Base-by-base conservation (phyloP, 2,329 filamentous ascomycete genomes). In the Kalmusia sp. region DNA sequence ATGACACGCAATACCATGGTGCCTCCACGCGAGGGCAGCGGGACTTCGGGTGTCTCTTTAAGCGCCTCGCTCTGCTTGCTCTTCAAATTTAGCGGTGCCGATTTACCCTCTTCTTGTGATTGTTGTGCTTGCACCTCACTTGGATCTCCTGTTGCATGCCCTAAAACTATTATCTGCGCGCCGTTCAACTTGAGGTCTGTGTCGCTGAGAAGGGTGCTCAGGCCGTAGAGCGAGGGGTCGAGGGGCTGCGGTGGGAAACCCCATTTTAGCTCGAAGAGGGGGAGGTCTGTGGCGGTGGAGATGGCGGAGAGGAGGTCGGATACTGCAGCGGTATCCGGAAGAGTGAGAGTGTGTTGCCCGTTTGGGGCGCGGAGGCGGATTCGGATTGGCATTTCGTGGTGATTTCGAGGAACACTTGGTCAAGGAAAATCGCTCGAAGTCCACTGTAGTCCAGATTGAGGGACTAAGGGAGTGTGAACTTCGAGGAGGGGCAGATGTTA, bases 1-100 rank as follows among this genome's bases (percentile, higher is more conserved):
- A 98, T 97, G 45, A 98, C 91, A 12, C 93, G 88, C 15, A 97
- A 83, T 7, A 96, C 89, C 15, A 84, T 73, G 1, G 80, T 83
- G 40, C 84, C 84, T 27, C 77, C 77, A 43, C 84, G 81, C 24
- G 81, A 77, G 6, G 84, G 80, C 0, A 87, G 78, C 0, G 81
- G 76, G 1, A 89, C 74, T 63, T 88, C 85, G 0, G 87, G 87
- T 1, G 86, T 84, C 58, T 89, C 86, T 39, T 80, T 78, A 34
- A 83, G 78, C 21, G 76, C 61, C 4, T 77, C 69, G 17, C 74
- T 73, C 25, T 72, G 57, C 52, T 79, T 82, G 37, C 77, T 72
- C 31, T 79, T 71, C 1, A 81, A 70, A 1, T 70, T 72, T 15
- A 77, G 66, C 8, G 69, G 73, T 8, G 76, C 70, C 3, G 73